Base-by-base conservation (phyloP, 23 red algal genomes). In the Gracilariopsis chorda region DNA sequence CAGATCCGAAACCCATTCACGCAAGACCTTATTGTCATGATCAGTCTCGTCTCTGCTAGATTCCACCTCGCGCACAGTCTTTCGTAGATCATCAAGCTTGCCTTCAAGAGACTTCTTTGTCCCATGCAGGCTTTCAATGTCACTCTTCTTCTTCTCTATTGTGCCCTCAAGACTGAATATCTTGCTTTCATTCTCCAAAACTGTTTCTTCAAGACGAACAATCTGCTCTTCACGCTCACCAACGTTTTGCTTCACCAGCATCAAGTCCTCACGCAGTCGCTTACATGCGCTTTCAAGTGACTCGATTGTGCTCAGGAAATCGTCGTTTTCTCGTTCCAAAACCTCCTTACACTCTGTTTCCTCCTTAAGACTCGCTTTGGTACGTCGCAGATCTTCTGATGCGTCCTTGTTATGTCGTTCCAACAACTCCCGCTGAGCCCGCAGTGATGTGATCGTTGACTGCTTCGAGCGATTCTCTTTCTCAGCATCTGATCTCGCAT, bases 1-100 rank as follows among this genome's bases (percentile, higher is more conserved):
- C 23, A 90, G 56, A 68, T 90, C 86, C 44, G 70, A 51, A 10
- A 90, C 86, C 86, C 86, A 90, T 61, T 62, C 72, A 30, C 70
- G 47, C 2, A 90, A 56, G 48, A 78, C 86, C 12, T 48, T 67
- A 41, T 90, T 90, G 71, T 90, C 71, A 24, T 79, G 68, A 45
- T 90, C 72, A 23, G 78, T 37, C 47, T 74, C 65, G 21, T 87
- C 82, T 51, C 53, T 73, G 35, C 46, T 47, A 19, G 45, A 21
- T 55, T 70, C 82, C 11, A 45, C 21, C 3, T 48, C 34, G 29
- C 42, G 41, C 20, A 53, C 21, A 13, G 27, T 52, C 12, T 7
- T 57, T 27, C 60, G 53, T 21, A 87, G 65, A 39, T 87, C 46
- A 25, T 14, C 12, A n/a, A 74, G 33, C 9, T 36, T 55, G 42